Conservation (phyloP, 2,329 filamentous ascomycete genomes). For the Leptographium flavum region DNA sequence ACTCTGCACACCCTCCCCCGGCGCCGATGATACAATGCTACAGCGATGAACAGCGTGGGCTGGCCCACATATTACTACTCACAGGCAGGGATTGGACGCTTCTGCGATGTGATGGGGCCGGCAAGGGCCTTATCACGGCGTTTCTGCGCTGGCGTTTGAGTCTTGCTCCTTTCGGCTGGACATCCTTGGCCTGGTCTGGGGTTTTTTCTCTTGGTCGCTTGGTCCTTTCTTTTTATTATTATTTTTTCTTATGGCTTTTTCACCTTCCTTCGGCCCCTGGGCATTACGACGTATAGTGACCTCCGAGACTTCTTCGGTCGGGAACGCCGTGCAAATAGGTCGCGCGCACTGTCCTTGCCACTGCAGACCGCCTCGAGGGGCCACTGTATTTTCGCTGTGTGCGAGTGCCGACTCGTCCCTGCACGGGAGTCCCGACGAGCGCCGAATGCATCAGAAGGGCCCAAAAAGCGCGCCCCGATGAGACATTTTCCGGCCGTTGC, state of each 20-base stretch:
- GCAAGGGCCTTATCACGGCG: not conserved
- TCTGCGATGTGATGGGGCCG: not conserved
- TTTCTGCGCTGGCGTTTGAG: not conserved
- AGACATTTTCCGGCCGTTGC: not conserved
- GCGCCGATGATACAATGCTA: not conserved
- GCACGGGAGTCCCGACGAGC: not conserved
- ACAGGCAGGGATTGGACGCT: constrained; percentile 2
- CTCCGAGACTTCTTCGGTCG: no score
- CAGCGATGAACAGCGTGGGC: not conserved
- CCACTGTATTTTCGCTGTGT: no score
- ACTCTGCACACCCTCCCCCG: not conserved
- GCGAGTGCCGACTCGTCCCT: not conserved
- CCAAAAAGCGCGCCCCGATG: not conserved
- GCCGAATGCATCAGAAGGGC: not conserved
- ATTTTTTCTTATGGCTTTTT: not conserved
- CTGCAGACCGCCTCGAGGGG: no score
- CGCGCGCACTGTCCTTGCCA: no score
- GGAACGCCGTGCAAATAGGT: no score
- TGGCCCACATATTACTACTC: constrained; percentile 3
- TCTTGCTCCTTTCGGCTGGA: not conserved
- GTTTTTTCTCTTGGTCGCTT: not conserved
- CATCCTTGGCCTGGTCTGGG: not conserved
- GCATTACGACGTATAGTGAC: not conserved
- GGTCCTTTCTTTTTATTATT: not conserved
- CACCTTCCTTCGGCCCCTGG: not conserved